Base-by-base conservation (phyloP, 192 early-diverging fungal species). In the Backusella parvicylindrica region DNA sequence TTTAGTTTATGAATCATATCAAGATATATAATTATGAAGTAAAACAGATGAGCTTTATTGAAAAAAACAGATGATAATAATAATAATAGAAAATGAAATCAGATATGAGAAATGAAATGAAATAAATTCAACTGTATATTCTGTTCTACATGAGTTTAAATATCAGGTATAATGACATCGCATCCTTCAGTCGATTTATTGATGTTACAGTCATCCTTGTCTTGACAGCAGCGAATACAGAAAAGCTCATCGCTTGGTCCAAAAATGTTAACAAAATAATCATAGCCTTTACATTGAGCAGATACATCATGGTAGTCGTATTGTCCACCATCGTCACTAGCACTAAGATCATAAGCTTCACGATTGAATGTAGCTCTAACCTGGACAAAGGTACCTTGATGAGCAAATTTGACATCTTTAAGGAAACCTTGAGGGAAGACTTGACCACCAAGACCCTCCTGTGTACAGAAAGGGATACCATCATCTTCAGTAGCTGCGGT, bases 401-500 rank as follows among this genome's bases (percentile, higher is more conserved):
- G 23, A 4, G 33, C 72, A 64, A 78, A 86, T 28, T 83, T 69
- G 18, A 72, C 77, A 1, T 76, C 75, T 40, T 73, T 41, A 32
- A 86, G 78, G 63, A 86, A 85, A 43, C 85, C 85, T 3, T 73
- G 8, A 21, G 87, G 87, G 73, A 88, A 86, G 11, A 74, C 36
- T 41, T 73, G 70, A 13, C 84, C 79, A n/a, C 70, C 71, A 37
- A 79, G 79, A 21, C 75, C 81, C 0, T 70, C 30, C 13, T 81
- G 71, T 32, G 78, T 86, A 75, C 87, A 88, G 71, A 85, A 85
- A 23, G 85, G 80, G 3, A 88, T 75, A 64, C 82, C 85, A 16
- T 74, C 32, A n/a, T 80, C 71, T 72, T 86, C 85, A 41, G 74
- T 85, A 1, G n/a, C 64, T 6, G 84, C 81, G 68, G 84, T 77